phyloP scores from a whole-genome alignment of 2,329 filamentous ascomycete genomes.

The Ustilaginoidea virens region DNA sequence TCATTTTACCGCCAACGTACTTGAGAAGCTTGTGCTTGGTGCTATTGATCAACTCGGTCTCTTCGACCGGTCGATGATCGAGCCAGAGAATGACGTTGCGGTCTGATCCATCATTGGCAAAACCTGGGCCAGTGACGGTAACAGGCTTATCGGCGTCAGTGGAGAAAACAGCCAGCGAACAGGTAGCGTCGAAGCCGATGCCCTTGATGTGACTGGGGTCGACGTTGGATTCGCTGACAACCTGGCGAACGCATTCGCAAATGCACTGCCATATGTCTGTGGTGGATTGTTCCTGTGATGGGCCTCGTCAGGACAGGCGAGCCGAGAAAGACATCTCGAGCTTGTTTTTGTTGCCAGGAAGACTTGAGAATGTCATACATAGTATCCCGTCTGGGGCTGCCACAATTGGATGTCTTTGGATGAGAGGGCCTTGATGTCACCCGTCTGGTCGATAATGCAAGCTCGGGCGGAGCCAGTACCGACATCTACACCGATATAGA shows the following conservation, averaged over 20 bases:
- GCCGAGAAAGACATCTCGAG: neutral
- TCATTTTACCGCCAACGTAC: slow-evolving; percentile 97
- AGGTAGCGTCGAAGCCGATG: slow-evolving; percentile 97
- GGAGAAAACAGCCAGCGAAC: slow-evolving; percentile 83
- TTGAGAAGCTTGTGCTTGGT: slow-evolving; percentile 85
- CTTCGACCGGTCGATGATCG: slow-evolving; percentile 79
- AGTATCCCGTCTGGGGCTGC: slow-evolving; percentile 63
- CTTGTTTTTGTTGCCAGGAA: neutral
- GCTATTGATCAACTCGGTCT: slow-evolving; percentile 85
- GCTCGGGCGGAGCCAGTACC: slow-evolving; percentile 91
- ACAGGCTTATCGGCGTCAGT: slow-evolving; percentile 82
- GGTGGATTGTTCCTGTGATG: slow-evolving; percentile 76
- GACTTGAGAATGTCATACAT: slow-evolving; percentile 33
- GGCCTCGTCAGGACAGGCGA: too few species aligned
- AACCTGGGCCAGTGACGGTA: slow-evolving; percentile 77
- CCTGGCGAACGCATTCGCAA: slow-evolving; percentile 71
- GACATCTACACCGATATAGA: slow-evolving; percentile 81
- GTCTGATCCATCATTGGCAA: slow-evolving; percentile 60
- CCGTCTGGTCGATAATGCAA: slow-evolving; percentile 83
- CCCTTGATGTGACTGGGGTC: slow-evolving; percentile 64
- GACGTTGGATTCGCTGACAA: slow-evolving; percentile 68
- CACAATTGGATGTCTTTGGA: slow-evolving; percentile 66
- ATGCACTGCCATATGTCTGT: slow-evolving; percentile 95
- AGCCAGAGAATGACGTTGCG: slow-evolving; percentile 96
- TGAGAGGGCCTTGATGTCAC: slow-evolving; percentile 68